Evolutionary conservation across 2,329 filamentous ascomycete genomes (phyloP).

Genomic region (Pezicula neosporulosa): DNA sequence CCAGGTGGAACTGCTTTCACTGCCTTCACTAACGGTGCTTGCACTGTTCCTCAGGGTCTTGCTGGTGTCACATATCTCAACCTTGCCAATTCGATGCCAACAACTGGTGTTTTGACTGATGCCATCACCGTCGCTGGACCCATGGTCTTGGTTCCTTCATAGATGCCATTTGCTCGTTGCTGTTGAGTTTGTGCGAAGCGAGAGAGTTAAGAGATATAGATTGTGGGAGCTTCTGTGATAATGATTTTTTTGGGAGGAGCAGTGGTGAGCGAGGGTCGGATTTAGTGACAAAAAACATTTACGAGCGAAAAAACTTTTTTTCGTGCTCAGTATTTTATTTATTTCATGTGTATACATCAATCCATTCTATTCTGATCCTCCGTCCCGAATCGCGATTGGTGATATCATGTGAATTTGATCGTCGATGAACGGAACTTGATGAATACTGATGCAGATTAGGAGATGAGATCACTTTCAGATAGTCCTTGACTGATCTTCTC

Average conservation of each 20-base stretch:
- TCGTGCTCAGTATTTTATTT: background rate
- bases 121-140: conserved; percentile 64
- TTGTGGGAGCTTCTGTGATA: background rate
- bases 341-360: conserved; percentile 10
- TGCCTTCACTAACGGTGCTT: conserved; percentile 50
- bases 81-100: conserved; percentile 52
- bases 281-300: background rate
- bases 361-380: conserved; percentile 20
- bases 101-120: conserved; percentile 52
- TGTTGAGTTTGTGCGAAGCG: background rate
- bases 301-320: background rate
- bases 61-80: conserved; percentile 65
- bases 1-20: conserved; percentile 59
- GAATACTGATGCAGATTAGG: background rate
- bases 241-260: background rate
- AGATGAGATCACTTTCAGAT: conserved; percentile 3
- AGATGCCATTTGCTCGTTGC: conserved; percentile 3
- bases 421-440: too few relatives aligned
- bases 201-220: background rate
- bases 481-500: conserved; percentile 44
- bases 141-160: conserved; percentile 45
- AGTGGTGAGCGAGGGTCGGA: background rate
- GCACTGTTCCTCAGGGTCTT: conserved; percentile 58
- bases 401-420: too few relatives aligned
- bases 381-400: background rate